These are phyloP conservation scores for Aspergillus taichungensis DNA, from an alignment of 495 filamentous ascomycete genomes.

Conservation along the genomic window DNA sequence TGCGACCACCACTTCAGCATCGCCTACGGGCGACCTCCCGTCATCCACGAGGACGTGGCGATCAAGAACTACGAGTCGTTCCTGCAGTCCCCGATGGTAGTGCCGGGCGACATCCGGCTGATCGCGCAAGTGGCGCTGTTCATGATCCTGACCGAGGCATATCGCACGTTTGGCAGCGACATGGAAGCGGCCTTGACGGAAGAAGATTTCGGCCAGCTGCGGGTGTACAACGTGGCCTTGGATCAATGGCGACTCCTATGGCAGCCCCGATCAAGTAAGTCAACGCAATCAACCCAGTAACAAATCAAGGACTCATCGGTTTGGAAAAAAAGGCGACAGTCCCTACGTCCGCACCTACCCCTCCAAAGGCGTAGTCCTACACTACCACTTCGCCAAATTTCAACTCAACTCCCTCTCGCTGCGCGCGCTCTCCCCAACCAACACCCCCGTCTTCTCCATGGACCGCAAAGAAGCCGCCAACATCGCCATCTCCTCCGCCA, in stretches of 20 bases:
- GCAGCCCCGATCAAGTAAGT: slow-evolving; percentile 43
- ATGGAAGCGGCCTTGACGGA: slow-evolving; percentile 45
- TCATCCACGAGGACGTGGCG: slow-evolving; percentile 45
- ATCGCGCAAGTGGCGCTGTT: slow-evolving; percentile 50
- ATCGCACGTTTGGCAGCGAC: slow-evolving; percentile 48
- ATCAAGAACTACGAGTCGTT: slow-evolving; percentile 46
- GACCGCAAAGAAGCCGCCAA: slow-evolving; percentile 48
- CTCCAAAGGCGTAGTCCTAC: slow-evolving; percentile 49
- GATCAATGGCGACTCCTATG: slow-evolving; percentile 51
- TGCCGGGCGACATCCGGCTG: slow-evolving; percentile 45
- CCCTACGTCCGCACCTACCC: slow-evolving; percentile 48
- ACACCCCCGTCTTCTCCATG: slow-evolving; percentile 44
- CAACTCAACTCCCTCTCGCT: slow-evolving; percentile 52
- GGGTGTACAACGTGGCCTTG: slow-evolving; percentile 44
- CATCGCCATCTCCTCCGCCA: slow-evolving; percentile 48
- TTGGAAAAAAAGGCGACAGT: slow-evolving; percentile 31
- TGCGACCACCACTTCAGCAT: slow-evolving; percentile 51
- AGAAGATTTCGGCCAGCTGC: slow-evolving; percentile 42
- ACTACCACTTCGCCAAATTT: slow-evolving; percentile 53
- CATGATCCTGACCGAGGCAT: slow-evolving; percentile 48
- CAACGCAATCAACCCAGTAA: neutral
- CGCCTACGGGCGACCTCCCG: slow-evolving; percentile 44
- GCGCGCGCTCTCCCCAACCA: slow-evolving; percentile 40
- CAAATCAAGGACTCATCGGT: neutral
- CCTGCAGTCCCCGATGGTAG: slow-evolving; percentile 36